Base-by-base conservation (phyloP, 1,284 basidiomycete species). In the Cutaneotrichosporon arboriforme region DNA sequence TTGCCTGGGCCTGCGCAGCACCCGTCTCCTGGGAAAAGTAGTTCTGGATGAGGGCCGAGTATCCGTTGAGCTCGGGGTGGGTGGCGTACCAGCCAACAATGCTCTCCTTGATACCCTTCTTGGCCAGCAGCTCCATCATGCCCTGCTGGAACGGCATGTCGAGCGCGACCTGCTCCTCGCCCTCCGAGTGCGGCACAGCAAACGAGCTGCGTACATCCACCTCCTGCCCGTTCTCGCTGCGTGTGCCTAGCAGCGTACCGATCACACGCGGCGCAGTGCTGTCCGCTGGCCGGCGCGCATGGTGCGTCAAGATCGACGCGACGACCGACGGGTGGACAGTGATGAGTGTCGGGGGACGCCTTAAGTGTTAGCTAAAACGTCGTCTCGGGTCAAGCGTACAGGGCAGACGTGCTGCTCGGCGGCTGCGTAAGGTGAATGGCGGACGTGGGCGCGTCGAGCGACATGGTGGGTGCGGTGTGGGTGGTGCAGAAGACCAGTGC, bases 41-140 rank as follows among this genome's bases (percentile, higher is more conserved):
- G 77, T 97, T 93, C 81, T 98, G 96, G 69, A 99, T 96, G 61
- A 99, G 81, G 18, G 96, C 92, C 41, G 92, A 94, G 79, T 94
- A 94, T 14, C 89, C 90, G 79, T 96, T 94, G 56, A 98, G 82
- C 60, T 87, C 84, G 4, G 87, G 87, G 59, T 87, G 86, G 18
- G 90, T 92, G 17, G 90, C 90, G 77, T 92, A 92, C 75, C 75
- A 77, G 60, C 75, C 75, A 39, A 77, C 72, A 40, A 77, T 66
- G 31, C 60, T 59, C 67, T 77, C 75, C 60, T 73, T 73, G 47
- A 68, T 66, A n/a, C 72, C 72, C 50, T 64, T 70, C 62, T 69
- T 64, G 46, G 55, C 60, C 37, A 76, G 86, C 52, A 97, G 80
- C 59, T 97, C 92, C 67, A 88, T 88, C 88, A 97, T 91, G 49